These are phyloP conservation scores for Xanthoconium separans DNA, from an alignment of 1,284 basidiomycete genomes.

Conservation along the genomic window DNA sequence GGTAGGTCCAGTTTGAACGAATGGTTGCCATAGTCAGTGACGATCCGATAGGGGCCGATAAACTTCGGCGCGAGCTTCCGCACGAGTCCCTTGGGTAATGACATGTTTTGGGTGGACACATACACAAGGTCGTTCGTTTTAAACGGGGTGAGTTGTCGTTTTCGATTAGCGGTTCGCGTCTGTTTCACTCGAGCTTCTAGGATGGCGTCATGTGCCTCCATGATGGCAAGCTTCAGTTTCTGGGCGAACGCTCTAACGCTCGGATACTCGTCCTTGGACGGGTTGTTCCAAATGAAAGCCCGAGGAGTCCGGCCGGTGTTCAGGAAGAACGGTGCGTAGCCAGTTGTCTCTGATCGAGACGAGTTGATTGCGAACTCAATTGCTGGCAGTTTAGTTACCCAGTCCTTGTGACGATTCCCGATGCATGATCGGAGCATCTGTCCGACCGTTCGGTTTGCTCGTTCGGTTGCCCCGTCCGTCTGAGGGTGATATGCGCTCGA, in stretches of 20 bases:
- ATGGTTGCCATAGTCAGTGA: too few species aligned
- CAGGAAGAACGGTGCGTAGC: slow-evolving; percentile 37
- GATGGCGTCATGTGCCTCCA: too few species aligned
- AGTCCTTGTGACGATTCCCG: slow-evolving; percentile 2
- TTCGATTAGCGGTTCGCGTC: slow-evolving; percentile 19
- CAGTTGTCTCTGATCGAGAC: slow-evolving; percentile 15
- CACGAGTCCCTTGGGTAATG: slow-evolving; percentile 11
- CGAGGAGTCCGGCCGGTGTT: slow-evolving; percentile 35
- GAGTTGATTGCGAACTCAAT: slow-evolving; percentile 23
- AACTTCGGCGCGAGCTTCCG: too few species aligned
- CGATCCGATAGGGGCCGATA: too few species aligned
- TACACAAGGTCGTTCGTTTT: slow-evolving; percentile 30
- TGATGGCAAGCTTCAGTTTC: too few species aligned
- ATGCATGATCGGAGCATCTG: slow-evolving; percentile 4
- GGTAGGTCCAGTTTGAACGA: background rate
- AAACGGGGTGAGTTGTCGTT: slow-evolving; percentile 1
- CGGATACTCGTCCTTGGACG: slow-evolving; percentile 2
- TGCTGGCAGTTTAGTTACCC: background rate
- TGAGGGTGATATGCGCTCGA: background rate
- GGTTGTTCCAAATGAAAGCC: slow-evolving; percentile 29
- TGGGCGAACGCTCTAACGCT: slow-evolving; percentile 27
- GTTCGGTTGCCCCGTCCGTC: background rate
- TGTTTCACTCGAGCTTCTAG: slow-evolving; percentile 26
- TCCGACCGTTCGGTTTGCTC: background rate
- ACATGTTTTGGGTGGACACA: slow-evolving; percentile 37